Evolutionary conservation across 768 basidiomycete species (phyloP).

Genomic region (Neoboletus subvelutipes): DNA sequence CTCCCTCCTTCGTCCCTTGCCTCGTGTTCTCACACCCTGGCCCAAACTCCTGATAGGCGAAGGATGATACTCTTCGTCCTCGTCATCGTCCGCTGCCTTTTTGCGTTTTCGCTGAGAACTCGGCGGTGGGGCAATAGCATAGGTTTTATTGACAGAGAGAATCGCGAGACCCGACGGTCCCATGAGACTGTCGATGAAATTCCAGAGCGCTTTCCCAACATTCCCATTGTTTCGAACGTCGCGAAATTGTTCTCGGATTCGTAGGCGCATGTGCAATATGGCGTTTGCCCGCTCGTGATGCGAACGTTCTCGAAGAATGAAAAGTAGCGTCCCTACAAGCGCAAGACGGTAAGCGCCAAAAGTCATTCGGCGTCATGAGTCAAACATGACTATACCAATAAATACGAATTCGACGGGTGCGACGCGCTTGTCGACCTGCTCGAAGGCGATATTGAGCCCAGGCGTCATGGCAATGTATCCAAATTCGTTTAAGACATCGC

Average conservation of each 20-base stretch:
- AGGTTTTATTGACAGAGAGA: constrained; percentile 25
- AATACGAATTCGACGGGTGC: constrained; percentile 80
- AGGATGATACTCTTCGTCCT: constrained; percentile 50
- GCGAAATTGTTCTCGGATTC: constrained; percentile 52
- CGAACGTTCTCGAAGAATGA: constrained; percentile 43
- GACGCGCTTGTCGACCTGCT: constrained; percentile 54
- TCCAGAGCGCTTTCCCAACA: constrained; percentile 60
- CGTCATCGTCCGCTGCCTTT: constrained; percentile 28
- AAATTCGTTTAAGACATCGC: constrained; percentile 51
- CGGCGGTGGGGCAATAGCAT: constrained; percentile 5
- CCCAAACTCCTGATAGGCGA: constrained; percentile 41
- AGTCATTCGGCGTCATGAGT: not conserved
- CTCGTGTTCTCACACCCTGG: constrained; percentile 41
- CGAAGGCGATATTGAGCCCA: constrained; percentile 48
- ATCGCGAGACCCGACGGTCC: constrained; percentile 34
- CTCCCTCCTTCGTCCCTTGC: constrained; percentile 32
- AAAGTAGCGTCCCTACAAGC: constrained; percentile 62
- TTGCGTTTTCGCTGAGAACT: constrained; percentile 32
- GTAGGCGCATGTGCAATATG: constrained; percentile 54
- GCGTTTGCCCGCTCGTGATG: constrained; percentile 51
- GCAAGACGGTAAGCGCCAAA: not conserved
- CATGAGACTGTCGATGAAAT: constrained; percentile 44
- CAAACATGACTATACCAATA: constrained; percentile 51
- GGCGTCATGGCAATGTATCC: constrained; percentile 49
- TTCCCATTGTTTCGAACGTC: constrained; percentile 65